Conservation (phyloP, 768 basidiomycete species). For the Dacryopinax spathularia region DNA sequence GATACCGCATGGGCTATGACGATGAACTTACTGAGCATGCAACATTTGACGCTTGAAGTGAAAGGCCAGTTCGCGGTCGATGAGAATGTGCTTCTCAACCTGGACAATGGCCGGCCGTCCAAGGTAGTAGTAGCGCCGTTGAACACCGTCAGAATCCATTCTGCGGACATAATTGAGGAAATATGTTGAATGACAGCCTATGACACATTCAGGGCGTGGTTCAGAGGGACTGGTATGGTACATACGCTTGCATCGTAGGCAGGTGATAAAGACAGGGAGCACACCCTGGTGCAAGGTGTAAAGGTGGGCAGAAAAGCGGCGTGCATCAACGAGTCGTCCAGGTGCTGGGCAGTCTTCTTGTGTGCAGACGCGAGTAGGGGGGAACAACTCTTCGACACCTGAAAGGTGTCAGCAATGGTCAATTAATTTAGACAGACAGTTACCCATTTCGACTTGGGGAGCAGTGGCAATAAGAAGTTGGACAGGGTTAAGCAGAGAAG, state of each 20-base stretch:
- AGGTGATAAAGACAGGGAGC: neutral
- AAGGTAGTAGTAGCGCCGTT: neutral
- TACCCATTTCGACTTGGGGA: too few relatives aligned
- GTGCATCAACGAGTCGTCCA: neutral
- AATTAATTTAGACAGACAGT: too few relatives aligned
- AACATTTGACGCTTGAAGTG: neutral
- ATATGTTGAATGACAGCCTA: neutral
- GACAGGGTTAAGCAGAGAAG: too few relatives aligned
- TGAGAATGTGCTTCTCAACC: neutral
- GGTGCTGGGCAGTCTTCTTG: neutral
- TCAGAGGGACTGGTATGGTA: neutral
- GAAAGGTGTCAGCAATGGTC: neutral
- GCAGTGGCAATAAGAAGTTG: too few relatives aligned
- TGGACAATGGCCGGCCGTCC: neutral
- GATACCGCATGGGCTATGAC: neutral
- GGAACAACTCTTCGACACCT: neutral
- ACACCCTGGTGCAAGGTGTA: neutral
- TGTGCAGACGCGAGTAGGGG: neutral
- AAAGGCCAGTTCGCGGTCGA: neutral
- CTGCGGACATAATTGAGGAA: neutral
- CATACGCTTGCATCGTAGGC: neutral
- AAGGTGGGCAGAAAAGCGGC: neutral
- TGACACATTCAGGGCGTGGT: neutral
- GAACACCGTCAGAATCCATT: neutral
- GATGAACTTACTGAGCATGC: neutral